phyloP scores from a whole-genome alignment of 2,329 filamentous ascomycete species.

The Coniochaeta prunicola region DNA sequence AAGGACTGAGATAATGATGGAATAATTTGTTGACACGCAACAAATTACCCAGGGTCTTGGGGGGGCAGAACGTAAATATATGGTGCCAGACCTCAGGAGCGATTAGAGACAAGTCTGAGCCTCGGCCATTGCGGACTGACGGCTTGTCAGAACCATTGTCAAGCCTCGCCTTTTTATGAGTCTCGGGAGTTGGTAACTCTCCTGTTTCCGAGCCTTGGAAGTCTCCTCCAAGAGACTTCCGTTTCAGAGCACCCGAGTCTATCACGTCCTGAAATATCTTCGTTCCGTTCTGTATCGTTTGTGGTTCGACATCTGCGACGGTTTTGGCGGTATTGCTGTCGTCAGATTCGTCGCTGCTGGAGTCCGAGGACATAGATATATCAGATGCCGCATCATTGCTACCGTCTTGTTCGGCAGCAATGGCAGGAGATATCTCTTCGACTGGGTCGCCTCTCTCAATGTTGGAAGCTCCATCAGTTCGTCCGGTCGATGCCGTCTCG shows the following conservation, averaged over 20 bases:
- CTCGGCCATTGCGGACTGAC: background rate
- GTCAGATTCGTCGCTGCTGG: background rate
- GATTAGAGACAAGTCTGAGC: conserved; percentile 26
- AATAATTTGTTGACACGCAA: conserved; percentile 62
- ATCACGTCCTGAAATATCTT: background rate
- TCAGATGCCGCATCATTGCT: conserved; percentile 23
- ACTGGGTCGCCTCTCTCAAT: background rate
- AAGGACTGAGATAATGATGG: conserved; percentile 49
- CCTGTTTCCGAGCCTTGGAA: conserved; percentile 2
- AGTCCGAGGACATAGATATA: conserved; percentile 21
- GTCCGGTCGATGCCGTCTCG: background rate
- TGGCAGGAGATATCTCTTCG: background rate
- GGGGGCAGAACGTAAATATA: conserved; percentile 60
- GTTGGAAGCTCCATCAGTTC: background rate
- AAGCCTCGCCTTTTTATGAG: conserved; percentile 21
- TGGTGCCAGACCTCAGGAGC: conserved; percentile 63
- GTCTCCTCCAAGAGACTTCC: conserved; percentile 14
- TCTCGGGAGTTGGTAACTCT: background rate
- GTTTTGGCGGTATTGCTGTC: conserved; percentile 14
- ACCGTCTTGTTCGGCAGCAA: background rate
- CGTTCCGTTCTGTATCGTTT: conserved; percentile 4
- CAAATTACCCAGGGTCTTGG: conserved; percentile 55
- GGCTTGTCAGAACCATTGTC: conserved; percentile 3
- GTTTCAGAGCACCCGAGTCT: conserved; percentile 13
- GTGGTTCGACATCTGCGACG: conserved; percentile 16